These are phyloP conservation scores for Cardamine chenopodiifolia DNA, from an alignment of 345 rosid species.

Conservation along the genomic window DNA sequence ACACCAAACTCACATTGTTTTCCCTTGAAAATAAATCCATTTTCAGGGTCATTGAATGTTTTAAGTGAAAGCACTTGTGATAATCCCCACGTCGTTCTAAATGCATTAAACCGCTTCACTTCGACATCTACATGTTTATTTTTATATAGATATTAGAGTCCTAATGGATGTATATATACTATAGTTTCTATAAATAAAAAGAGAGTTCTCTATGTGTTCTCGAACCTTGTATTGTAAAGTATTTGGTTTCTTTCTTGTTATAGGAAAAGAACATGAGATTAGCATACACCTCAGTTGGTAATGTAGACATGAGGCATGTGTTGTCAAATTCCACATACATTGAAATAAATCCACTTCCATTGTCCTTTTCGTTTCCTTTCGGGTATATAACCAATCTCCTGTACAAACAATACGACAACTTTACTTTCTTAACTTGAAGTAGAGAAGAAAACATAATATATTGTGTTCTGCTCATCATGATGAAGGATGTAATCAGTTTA, in stretches of 20 bases:
- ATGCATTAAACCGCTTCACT: neutral
- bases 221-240: neutral
- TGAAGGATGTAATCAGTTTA: neutral
- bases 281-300: neutral
- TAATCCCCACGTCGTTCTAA: neutral
- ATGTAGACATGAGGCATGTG: neutral
- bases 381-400: neutral
- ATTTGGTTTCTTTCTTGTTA: too few species aligned
- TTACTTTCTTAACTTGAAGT: too few species aligned
- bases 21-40: neutral
- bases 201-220: neutral
- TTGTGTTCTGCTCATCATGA: too few species aligned
- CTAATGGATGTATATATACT: too few species aligned
- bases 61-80: neutral
- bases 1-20: neutral
- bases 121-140: neutral
- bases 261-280: too few species aligned
- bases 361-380: neutral
- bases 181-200: too few species aligned
- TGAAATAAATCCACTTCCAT: neutral
- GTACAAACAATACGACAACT: too few species aligned
- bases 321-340: neutral
- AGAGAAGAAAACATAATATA: too few species aligned
- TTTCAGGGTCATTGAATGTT: neutral
- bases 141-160: too few species aligned